A percentile compares a stretch with the other conserved stretches of the same genome.
phyloP scores from a whole-genome alignment of 2,329 filamentous ascomycete genomes.

The Trichoderma citrinoviride region DNA sequence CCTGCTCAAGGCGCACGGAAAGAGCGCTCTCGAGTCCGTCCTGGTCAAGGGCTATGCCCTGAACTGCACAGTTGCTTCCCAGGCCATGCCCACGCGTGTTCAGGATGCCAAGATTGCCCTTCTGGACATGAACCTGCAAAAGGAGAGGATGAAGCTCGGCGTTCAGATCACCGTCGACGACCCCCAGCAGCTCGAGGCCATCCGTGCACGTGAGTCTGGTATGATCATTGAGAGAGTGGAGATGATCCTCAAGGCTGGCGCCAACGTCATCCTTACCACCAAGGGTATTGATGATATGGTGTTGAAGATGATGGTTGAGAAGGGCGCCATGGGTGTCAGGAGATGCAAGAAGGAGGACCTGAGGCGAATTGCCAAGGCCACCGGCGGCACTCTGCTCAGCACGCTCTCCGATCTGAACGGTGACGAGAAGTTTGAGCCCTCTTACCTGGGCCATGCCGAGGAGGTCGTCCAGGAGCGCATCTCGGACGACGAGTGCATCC shows the following conservation, averaged over 20 bases:
- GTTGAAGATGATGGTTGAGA: slow-evolving; percentile 91
- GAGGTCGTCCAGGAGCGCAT: slow-evolving; percentile 98
- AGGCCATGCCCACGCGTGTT: slow-evolving; percentile 94
- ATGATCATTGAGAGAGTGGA: slow-evolving; percentile 93
- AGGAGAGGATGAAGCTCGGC: slow-evolving; percentile 98
- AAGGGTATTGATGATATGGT: slow-evolving; percentile 98
- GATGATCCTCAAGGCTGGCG: slow-evolving; percentile 95
- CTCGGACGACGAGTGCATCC: slow-evolving; percentile 96
- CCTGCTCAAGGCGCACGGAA: slow-evolving; percentile 96
- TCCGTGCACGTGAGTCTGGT: slow-evolving; percentile 84
- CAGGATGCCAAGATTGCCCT: slow-evolving; percentile 94
- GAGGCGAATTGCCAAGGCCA: slow-evolving; percentile 91
- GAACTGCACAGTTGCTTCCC: slow-evolving; percentile 97
- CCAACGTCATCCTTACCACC: slow-evolving; percentile 93
- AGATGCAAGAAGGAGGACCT: slow-evolving; percentile 99
- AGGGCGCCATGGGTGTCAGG: slow-evolving; percentile 90
- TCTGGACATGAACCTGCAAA: slow-evolving; percentile 96
- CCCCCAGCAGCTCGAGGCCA: slow-evolving; percentile 95
- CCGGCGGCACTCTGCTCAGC: slow-evolving; percentile 88
- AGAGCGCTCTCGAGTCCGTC: slow-evolving; percentile 82
- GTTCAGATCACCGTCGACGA: slow-evolving; percentile 98
- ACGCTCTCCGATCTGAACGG: slow-evolving; percentile 95
- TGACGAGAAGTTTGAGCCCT: slow-evolving; percentile 92
- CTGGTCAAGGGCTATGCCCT: slow-evolving; percentile 95
- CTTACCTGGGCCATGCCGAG: slow-evolving; percentile 85